phyloP scores from a whole-genome alignment of 2,329 filamentous ascomycete species.

The Colletotrichum agaves region DNA sequence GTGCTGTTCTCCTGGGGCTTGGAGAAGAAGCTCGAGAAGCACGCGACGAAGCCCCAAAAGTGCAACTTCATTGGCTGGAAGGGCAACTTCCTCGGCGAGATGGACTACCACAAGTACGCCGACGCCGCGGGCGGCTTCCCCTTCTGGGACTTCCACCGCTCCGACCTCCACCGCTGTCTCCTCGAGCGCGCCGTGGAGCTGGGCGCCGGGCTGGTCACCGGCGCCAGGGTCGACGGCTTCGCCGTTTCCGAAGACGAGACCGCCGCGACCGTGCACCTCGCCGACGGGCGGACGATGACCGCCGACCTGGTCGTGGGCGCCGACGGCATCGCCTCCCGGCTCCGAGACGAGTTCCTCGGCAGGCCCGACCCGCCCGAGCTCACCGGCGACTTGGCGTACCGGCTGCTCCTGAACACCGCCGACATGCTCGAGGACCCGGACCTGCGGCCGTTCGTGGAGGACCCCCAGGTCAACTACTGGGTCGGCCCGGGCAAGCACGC shows the following conservation, averaged over 20 bases:
- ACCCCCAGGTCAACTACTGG: conserved; percentile 43
- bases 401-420: conserved; percentile 41
- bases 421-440: conserved; percentile 42
- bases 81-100: conserved; percentile 38
- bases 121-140: conserved; percentile 35
- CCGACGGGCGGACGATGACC: conserved; percentile 42
- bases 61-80: conserved; percentile 36
- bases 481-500: conserved; percentile 43
- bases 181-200: conserved; percentile 29
- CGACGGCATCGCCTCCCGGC: conserved; percentile 54
- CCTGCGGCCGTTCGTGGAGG: conserved; percentile 38
- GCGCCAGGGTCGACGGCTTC: conserved; percentile 31
- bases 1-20: conserved; percentile 38
- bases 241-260: conserved; percentile 19
- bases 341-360: conserved; percentile 28
- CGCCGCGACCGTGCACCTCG: conserved; percentile 25
- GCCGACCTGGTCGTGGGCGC: conserved; percentile 56
- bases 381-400: conserved; percentile 45
- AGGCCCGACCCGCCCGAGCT: conserved; percentile 38
- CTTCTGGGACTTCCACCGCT: conserved; percentile 37
- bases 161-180: conserved; percentile 37
- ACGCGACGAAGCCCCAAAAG: conserved; percentile 34
- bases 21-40: conserved; percentile 35
- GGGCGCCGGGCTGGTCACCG: conserved; percentile 29
- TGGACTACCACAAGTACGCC: conserved; percentile 29